A percentile compares a stretch with the other conserved stretches of the same genome.
Evolutionary conservation across 2,329 filamentous ascomycete species (phyloP).

Genomic region (Ophiostoma sp.): DNA sequence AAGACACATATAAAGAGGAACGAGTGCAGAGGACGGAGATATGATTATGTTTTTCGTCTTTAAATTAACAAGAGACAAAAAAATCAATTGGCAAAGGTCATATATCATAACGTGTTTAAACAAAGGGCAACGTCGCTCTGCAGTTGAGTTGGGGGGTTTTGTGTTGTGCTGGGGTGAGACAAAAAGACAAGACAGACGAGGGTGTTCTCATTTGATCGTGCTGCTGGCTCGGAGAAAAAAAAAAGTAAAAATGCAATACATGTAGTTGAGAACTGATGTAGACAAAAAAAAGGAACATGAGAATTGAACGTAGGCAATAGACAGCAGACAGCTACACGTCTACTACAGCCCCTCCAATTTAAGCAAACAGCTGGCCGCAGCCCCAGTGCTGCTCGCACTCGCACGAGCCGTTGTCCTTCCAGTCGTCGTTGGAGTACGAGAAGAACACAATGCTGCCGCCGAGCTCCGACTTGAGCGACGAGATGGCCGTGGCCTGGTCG

Average conservation of each 20-base stretch:
- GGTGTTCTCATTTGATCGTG: conserved; percentile 13
- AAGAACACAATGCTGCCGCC: conserved; percentile 74
- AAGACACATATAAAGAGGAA: neutral
- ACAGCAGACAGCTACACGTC: neutral
- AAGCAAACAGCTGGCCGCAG: conserved; percentile 45
- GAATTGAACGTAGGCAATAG: neutral
- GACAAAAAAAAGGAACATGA: conserved; percentile 5
- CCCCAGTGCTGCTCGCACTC: conserved; percentile 80
- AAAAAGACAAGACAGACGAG: neutral
- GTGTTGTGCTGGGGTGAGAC: neutral
- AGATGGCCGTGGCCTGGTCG: conserved; percentile 69
- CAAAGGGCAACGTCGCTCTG: conserved; percentile 3
- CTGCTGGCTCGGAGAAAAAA: neutral
- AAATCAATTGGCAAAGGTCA: conserved; percentile 15
- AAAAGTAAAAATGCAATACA: neutral
- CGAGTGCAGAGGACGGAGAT: conserved; percentile 10
- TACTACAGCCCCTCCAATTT: neutral
- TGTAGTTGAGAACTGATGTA: conserved; percentile 15
- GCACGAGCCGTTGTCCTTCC: conserved; percentile 69
- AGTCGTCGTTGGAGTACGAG: conserved; percentile 71
- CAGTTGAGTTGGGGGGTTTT: neutral
- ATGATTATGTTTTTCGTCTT: conserved; percentile 16
- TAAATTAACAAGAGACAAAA: conserved; percentile 12
- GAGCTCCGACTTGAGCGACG: conserved; percentile 59
- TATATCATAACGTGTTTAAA: conserved; percentile 14